A percentile compares a stretch with the other conserved stretches of the same genome.
Evolutionary conservation across 345 rosid genomes (phyloP).

Genomic region (Gossypium bickii): DNA sequence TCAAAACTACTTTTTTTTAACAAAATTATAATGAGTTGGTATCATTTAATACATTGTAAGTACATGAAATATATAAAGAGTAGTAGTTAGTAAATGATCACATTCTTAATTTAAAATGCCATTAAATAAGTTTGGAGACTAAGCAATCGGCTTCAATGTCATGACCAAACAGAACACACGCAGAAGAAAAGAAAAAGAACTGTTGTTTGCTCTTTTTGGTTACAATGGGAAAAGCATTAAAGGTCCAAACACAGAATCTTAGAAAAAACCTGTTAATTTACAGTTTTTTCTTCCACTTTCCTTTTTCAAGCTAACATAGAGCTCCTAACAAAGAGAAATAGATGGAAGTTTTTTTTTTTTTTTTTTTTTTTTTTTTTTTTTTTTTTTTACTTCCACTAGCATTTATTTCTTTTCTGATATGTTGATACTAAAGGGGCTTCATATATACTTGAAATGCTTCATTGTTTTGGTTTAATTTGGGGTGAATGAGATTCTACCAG

Average conservation of each 20-base stretch:
- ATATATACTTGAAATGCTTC: slow-evolving; percentile 13
- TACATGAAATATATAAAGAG: too few species aligned
- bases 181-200: too few species aligned
- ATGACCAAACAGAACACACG: slow-evolving; percentile 11
- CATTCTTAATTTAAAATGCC: too few species aligned
- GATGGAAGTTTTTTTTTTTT: background rate
- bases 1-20: too few species aligned
- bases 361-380: background rate
- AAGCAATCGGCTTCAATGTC: background rate
- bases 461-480: slow-evolving; percentile 39
- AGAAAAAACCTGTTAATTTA: background rate
- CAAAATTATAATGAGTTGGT: too few species aligned
- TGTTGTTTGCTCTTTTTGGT: background rate
- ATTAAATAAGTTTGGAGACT: too few species aligned
- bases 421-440: background rate
- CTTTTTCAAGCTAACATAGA: background rate
- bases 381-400: background rate
- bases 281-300: background rate
- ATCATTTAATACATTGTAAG: too few species aligned
- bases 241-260: background rate
- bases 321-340: background rate
- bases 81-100: too few species aligned
- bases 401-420: background rate
- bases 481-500: slow-evolving; percentile 73
- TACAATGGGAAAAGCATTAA: background rate